phyloP scores from a whole-genome alignment of 345 rosid species.

The Lepidium aucheri region DNA sequence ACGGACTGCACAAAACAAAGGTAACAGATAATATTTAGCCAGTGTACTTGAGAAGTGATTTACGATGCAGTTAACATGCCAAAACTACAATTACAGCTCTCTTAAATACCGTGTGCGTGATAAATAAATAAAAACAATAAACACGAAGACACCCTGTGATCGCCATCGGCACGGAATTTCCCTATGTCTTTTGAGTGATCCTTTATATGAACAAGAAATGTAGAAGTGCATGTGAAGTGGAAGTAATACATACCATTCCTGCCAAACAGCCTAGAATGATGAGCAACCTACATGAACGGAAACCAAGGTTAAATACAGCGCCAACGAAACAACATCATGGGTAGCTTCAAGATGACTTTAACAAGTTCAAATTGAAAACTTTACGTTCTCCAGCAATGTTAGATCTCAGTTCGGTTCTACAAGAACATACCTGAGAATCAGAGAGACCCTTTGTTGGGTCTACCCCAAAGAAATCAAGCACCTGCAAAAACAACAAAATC shows the following conservation, averaged over 20 bases:
- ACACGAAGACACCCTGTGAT: not conserved
- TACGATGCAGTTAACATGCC: not conserved
- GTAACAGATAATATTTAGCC: not conserved
- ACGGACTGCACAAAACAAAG: not conserved
- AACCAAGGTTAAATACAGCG: not conserved
- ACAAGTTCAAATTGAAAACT: not conserved
- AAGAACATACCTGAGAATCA: slow-evolving; percentile 72
- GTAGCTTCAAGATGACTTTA: not conserved
- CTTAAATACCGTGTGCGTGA: not conserved
- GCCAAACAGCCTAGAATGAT: slow-evolving; percentile 54
- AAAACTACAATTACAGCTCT: not conserved
- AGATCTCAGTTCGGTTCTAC: slow-evolving; percentile 8
- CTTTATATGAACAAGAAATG: not conserved
- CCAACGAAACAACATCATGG: not conserved
- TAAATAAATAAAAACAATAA: not conserved
- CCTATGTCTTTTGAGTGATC: not conserved
- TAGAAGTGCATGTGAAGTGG: not conserved
- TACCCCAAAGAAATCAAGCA: slow-evolving; percentile 77
- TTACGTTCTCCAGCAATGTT: not conserved
- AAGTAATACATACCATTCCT: slow-evolving; percentile 56
- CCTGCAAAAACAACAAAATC: slow-evolving; percentile 37
- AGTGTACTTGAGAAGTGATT: not conserved
- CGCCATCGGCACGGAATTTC: not conserved
- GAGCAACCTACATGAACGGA: slow-evolving; percentile 48
- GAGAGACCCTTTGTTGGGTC: slow-evolving; percentile 70